Evolutionary conservation across 345 rosid species (phyloP).

Genomic region (Lumnitzera racemosa): DNA sequence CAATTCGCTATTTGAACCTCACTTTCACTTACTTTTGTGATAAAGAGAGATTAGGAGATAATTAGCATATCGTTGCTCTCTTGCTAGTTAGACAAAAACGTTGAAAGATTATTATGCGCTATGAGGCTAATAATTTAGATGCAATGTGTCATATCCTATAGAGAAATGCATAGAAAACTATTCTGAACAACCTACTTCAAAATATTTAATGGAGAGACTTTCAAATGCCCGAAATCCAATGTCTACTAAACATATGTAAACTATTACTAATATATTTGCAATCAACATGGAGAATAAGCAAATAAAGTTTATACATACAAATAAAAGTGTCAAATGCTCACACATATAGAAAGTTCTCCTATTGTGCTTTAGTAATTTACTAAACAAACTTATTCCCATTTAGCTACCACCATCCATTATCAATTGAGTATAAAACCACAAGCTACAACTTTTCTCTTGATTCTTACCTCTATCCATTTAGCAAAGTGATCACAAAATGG

Average conservation of each 20-base stretch:
- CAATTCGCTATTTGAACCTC: constrained; percentile 23
- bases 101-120: constrained; percentile 3
- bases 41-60: constrained; percentile 15
- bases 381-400: too few species aligned
- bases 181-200: constrained; percentile 2
- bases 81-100: constrained; percentile 24
- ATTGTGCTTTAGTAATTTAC: too few species aligned
- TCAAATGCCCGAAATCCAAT: too few species aligned
- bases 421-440: background rate
- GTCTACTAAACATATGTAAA: too few species aligned
- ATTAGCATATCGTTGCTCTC: constrained; percentile 23
- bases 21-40: constrained; percentile 40
- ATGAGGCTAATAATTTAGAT: background rate
- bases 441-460: background rate
- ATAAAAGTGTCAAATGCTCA: background rate
- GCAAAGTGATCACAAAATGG: constrained; percentile 77
- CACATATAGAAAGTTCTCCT: background rate
- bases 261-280: too few species aligned
- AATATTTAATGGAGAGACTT: too few species aligned
- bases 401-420: too few species aligned
- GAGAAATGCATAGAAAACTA: background rate
- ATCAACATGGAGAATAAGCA: too few species aligned
- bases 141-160: background rate
- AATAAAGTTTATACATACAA: too few species aligned
- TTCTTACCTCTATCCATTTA: constrained; percentile 87